Percentiles rank a stretch among this genome's conserved stretches.
These are phyloP conservation scores for Nitzschia palea DNA, from an alignment of 108 stramenopile species.

Conservation along the genomic window DNA sequence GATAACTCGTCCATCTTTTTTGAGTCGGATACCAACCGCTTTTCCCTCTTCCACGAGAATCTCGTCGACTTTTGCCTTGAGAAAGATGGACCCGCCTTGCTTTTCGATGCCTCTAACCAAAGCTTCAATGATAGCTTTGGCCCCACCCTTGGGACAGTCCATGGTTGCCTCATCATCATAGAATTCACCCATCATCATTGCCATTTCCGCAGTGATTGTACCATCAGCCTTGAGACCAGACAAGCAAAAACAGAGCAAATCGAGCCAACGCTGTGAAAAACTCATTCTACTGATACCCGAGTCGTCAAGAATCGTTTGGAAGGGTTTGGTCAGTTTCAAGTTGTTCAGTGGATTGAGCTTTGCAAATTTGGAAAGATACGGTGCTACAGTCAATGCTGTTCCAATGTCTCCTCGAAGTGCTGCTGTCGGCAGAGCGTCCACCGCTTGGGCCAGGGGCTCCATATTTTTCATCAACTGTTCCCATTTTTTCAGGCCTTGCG, in stretches of 20 bases:
- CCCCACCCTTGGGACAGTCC: constrained; percentile 87
- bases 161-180: constrained; percentile 73
- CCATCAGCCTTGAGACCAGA: constrained; percentile 78
- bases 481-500: constrained; percentile 44
- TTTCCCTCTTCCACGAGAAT: constrained; percentile 59
- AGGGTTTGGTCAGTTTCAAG: constrained; percentile 69
- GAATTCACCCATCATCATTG: constrained; percentile 92
- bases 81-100: constrained; percentile 57
- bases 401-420: constrained; percentile 64
- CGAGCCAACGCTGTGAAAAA: constrained; percentile 86
- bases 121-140: constrained; percentile 82
- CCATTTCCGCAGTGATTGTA: constrained; percentile 92
- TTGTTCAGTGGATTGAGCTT: constrained; percentile 70
- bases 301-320: constrained; percentile 47
- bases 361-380: constrained; percentile 67
- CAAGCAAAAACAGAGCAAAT: constrained; percentile 85
- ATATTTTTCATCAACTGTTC: constrained; percentile 52
- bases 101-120: constrained; percentile 86
- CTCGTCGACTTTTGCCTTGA: constrained; percentile 67
- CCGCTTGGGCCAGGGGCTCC: constrained; percentile 63
- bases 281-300: constrained; percentile 51
- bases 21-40: constrained; percentile 62
- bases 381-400: constrained; percentile 52
- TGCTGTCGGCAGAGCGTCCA: constrained; percentile 71
- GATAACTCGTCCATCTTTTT: constrained; percentile 30